Evolutionary conservation across 2,329 filamentous ascomycete genomes (phyloP).

Genomic region (Gyromitra esculenta): DNA sequence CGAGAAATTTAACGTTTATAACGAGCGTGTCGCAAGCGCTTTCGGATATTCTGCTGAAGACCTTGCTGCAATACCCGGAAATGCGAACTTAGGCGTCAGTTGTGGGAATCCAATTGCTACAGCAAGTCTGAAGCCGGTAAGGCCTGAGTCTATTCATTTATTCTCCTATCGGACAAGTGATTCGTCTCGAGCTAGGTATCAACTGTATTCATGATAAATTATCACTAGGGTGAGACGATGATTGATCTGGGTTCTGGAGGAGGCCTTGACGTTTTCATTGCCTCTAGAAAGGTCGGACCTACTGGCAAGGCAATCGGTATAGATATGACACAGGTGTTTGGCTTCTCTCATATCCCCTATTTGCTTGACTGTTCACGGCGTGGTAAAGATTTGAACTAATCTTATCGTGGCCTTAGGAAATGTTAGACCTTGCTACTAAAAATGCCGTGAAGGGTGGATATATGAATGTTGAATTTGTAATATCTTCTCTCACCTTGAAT

Average conservation of each 20-base stretch:
- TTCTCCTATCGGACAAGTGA: not conserved
- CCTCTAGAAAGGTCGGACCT: conserved; percentile 65
- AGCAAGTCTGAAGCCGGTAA: conserved; percentile 63
- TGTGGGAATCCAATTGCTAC: conserved; percentile 59
- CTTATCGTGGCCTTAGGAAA: conserved; percentile 62
- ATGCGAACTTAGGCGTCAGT: conserved; percentile 54
- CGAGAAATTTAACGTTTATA: not conserved
- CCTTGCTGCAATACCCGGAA: conserved; percentile 52
- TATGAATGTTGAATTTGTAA: conserved; percentile 63
- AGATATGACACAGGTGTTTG: conserved; percentile 69
- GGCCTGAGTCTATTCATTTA: not conserved
- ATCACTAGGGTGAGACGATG: conserved; percentile 66
- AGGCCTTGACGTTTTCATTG: conserved; percentile 69
- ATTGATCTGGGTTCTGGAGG: conserved; percentile 69
- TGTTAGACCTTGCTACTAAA: conserved; percentile 65
- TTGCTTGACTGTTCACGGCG: not conserved
- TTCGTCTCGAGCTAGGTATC: not conserved
- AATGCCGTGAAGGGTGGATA: conserved; percentile 62
- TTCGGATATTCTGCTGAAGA: conserved; percentile 57
- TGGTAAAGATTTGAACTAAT: not conserved
- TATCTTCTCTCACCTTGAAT: not conserved
- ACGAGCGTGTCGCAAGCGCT: conserved; percentile 45
- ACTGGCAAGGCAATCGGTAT: conserved; percentile 67
- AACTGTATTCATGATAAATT: not conserved
- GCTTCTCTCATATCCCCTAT: not conserved